Base-by-base conservation (phyloP, 257 asterid genomes). In the Gentiana macrophylla region DNA sequence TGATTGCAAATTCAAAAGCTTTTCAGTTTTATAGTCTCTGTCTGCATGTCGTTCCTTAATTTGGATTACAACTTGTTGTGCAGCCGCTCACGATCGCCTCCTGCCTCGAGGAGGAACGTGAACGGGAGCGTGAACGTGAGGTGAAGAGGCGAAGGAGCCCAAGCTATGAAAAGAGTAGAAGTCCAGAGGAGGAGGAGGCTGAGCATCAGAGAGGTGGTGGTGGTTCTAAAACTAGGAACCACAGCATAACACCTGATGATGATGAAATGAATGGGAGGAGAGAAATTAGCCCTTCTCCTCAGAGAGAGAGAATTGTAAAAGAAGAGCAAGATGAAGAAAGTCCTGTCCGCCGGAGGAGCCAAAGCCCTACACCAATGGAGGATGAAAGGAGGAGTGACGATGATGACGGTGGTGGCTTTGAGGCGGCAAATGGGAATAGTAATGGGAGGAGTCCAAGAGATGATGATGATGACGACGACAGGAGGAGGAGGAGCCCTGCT, bases 71-170 rank as follows among this genome's bases (percentile, higher is more conserved):
- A 48, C 38, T 33, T 15, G 4, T 15, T 57, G 6, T 47, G 43
- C 64, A 86, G 97, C 79, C 89, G 79, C 35, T 92, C 99, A 24
- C 75, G 90, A 73, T 83, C 99, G n/a, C 99, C 95, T 37, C 24
- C 24, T 24, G 24, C 24, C 24, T 82, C 73, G 4, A 76, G 76
- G 49, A 75, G 91, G 94, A 70, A 5, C 78, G 73, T 13, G 71
- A 68, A 61, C 24, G 24, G 24, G 24, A 24, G 24, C 24, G 24
- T 24, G 89, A 82, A 32, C 69, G 73, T 8, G 70, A 77, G 50
- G 89, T 75, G 37, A 75, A 72, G 74, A 79, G 85, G 55, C 71
- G 95, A 10, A 74, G 87, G 70, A 83, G 91, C 58, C 86, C 84
- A 6, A 62, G 45, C 0, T 24, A 37, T 34, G 72, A 63, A 3